Percentiles rank a stretch among this genome's conserved stretches.
phyloP scores from a whole-genome alignment of 306 rosid species.

The Cucurbita ficifolia region DNA sequence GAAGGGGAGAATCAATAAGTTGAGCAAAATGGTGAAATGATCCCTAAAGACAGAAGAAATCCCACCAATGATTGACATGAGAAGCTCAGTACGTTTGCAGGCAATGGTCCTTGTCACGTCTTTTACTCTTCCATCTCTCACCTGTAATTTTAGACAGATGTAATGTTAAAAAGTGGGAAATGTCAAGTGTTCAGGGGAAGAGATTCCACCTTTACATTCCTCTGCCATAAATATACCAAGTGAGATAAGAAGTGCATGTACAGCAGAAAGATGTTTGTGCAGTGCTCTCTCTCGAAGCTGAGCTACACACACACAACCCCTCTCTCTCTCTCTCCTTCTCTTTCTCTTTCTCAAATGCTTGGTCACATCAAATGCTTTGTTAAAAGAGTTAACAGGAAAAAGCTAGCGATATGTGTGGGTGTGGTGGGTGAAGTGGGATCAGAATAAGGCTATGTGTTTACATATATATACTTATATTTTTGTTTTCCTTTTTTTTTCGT shows the following conservation, averaged over 20 bases:
- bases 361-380: conserved; percentile 42
- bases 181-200: conserved; percentile 12
- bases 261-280: background rate
- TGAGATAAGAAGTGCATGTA: conserved; percentile 12
- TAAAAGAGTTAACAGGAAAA: conserved; percentile 17
- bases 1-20: conserved; percentile 18
- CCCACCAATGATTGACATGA: conserved; percentile 25
- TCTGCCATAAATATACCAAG: conserved; percentile 18
- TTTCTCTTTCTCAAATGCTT: conserved; percentile 6
- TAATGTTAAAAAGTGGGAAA: conserved; percentile 15
- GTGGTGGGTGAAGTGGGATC: conserved; percentile 44
- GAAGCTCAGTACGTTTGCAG: conserved; percentile 18
- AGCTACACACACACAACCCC: background rate
- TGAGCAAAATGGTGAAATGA: conserved; percentile 16
- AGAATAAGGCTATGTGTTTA: conserved; percentile 36
- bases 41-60: conserved; percentile 6
- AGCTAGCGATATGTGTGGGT: conserved; percentile 8
- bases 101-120: conserved; percentile 23
- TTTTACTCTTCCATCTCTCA: background rate
- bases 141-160: conserved; percentile 18
- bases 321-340: conserved; percentile 1
- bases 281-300: background rate
- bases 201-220: conserved; percentile 23
- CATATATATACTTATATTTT: no score
- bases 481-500: conserved; percentile 9